These are phyloP conservation scores for Helichrysum umbraculigerum DNA, from an alignment of 129 eudicot genomes.

Conservation along the genomic window DNA sequence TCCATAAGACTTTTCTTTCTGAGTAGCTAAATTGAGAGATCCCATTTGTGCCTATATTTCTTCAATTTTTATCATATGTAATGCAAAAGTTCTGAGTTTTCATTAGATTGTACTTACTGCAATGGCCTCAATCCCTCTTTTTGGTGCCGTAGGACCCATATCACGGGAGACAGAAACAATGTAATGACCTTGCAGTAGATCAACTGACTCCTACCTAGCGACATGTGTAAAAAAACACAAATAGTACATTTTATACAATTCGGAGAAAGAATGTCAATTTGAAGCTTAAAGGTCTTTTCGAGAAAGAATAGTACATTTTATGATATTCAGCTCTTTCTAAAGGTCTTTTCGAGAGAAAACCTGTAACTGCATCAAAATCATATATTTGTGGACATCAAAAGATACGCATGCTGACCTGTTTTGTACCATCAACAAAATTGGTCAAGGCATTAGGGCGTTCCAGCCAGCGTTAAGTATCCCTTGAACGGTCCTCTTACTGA, in stretches of 20 bases:
- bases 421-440: constrained; percentile 85
- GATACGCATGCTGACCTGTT: constrained; percentile 57
- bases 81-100: background rate
- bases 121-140: constrained; percentile 64
- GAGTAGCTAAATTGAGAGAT: background rate
- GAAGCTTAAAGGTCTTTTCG: background rate
- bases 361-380: background rate
- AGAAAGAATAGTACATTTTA: no score
- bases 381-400: background rate
- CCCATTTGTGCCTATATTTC: background rate
- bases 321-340: background rate
- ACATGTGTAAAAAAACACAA: constrained; percentile 14
- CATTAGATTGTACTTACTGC: constrained; percentile 56
- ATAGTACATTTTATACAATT: background rate
- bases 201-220: constrained; percentile 62
- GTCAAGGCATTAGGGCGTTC: constrained; percentile 76
- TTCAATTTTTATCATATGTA: background rate
- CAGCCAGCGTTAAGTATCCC: constrained; percentile 74
- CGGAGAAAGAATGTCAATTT: background rate
- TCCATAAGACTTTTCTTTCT: background rate
- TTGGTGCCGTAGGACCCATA: constrained; percentile 44
- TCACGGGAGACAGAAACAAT: constrained; percentile 61
- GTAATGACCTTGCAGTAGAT: constrained; percentile 74
- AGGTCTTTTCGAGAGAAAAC: background rate
- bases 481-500: constrained; percentile 63